These are phyloP conservation scores for Fusarium tricinctum DNA, from an alignment of 2,329 filamentous ascomycete species.

Conservation along the genomic window DNA sequence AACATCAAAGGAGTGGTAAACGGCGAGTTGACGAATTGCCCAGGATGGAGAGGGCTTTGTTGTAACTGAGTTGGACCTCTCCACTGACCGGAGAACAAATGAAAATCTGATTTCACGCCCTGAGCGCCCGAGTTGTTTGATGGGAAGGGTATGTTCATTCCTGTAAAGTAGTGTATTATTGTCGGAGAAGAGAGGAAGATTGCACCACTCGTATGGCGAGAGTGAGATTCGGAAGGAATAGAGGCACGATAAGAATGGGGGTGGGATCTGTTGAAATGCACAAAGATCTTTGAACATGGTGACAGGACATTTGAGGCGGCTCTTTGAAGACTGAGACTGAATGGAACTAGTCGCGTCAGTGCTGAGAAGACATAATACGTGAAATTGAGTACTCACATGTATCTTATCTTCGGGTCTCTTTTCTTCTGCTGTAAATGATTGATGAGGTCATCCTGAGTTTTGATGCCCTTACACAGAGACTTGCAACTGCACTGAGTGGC, in stretches of 20 bases:
- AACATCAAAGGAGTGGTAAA: slow-evolving; percentile 38
- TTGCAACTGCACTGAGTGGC: too few relatives aligned
- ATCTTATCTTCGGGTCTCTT: slow-evolving; percentile 12
- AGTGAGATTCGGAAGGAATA: slow-evolving; percentile 19
- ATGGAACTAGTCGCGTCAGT: slow-evolving; percentile 20
- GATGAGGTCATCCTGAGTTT: too few relatives aligned
- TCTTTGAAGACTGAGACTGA: slow-evolving; percentile 20
- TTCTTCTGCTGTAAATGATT: too few relatives aligned
- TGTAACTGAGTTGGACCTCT: slow-evolving; percentile 5
- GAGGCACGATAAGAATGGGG: slow-evolving; percentile 16
- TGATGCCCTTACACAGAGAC: too few relatives aligned
- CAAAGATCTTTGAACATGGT: slow-evolving; percentile 35
- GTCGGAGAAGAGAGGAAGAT: slow-evolving; percentile 30
- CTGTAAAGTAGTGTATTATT: slow-evolving; percentile 25
- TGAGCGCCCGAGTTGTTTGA: slow-evolving; percentile 16
- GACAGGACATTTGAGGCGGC: not conserved
- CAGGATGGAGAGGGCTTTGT: not conserved
- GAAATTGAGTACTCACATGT: slow-evolving; percentile 18
- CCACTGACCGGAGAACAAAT: slow-evolving; percentile 35
- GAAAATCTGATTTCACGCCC: slow-evolving; percentile 35
- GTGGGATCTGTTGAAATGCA: slow-evolving; percentile 26
- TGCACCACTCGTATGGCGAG: slow-evolving; percentile 9
- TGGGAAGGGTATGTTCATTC: not conserved
- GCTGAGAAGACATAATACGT: rapidly evolving
- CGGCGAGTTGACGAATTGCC: slow-evolving; percentile 30